Conservation (phyloP, 129 eudicot species). For the Flaveria robusta region DNA sequence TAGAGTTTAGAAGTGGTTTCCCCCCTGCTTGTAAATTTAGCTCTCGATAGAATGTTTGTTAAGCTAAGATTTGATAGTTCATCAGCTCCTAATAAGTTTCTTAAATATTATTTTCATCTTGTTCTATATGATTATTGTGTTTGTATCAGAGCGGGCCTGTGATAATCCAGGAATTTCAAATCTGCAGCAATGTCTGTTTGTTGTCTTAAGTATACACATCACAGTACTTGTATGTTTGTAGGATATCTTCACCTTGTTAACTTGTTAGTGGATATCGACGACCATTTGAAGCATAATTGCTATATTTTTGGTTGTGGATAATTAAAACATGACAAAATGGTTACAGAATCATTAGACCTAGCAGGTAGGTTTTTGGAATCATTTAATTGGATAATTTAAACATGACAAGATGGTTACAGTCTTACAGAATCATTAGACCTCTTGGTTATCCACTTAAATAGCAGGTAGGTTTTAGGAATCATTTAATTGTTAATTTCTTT, state of each 20-base stretch:
- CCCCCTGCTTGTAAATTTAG: constrained; percentile 6
- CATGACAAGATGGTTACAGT: constrained; percentile 9
- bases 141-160: neutral
- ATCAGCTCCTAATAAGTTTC: neutral
- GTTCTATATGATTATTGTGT: neutral
- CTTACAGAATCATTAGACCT: neutral
- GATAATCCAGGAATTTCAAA: neutral
- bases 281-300: neutral
- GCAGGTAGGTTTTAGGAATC: neutral
- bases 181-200: neutral
- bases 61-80: constrained; percentile 7
- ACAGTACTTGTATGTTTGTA: neutral
- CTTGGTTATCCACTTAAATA: neutral
- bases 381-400: neutral
- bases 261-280: neutral
- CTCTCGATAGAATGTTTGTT: constrained; percentile 3
- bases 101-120: neutral
- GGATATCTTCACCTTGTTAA: neutral
- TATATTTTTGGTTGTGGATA: neutral
- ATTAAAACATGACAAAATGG: constrained; percentile 7
- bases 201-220: neutral
- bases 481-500: neutral
- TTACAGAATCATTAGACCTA: neutral
- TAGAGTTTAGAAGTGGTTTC: constrained; percentile 11
- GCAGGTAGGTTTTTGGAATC: neutral